phyloP scores from a whole-genome alignment of 2,329 filamentous ascomycete genomes.

The Chaetothyriales sp. region DNA sequence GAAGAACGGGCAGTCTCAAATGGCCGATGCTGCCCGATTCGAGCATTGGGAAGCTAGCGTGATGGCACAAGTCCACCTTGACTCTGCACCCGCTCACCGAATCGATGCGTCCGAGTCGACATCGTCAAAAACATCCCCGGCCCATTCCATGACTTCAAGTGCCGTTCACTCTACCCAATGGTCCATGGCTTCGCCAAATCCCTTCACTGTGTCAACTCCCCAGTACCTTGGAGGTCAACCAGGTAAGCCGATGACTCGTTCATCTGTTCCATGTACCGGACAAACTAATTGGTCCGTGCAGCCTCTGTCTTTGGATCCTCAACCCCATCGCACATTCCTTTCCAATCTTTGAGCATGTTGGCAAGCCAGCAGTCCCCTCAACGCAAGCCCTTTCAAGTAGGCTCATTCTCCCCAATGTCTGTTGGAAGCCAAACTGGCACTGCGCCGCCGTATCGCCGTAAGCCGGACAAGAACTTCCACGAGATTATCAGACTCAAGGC shows the following conservation, averaged over 20 bases:
- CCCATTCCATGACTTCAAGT: background rate
- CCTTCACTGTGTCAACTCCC: background rate
- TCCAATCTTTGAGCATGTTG: background rate
- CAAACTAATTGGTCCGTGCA: background rate
- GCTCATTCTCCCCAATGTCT: background rate
- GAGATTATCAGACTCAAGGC: conserved; percentile 20
- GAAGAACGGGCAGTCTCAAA: conserved; percentile 45
- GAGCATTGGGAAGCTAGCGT: conserved; percentile 53
- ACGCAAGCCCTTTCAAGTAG: background rate
- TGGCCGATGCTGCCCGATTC: conserved; percentile 54
- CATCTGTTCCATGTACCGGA: background rate
- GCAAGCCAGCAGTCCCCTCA: background rate
- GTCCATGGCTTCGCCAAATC: background rate
- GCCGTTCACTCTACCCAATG: background rate
- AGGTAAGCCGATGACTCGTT: background rate
- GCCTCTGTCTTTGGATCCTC: background rate
- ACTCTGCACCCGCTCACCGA: background rate
- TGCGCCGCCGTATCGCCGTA: background rate
- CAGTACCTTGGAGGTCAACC: background rate
- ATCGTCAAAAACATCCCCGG: background rate
- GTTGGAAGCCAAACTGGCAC: background rate
- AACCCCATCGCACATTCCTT: background rate
- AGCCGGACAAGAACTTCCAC: background rate
- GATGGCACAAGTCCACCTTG: conserved; percentile 15
- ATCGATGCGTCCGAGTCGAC: background rate